phyloP scores from a whole-genome alignment of 768 basidiomycete species.

The Crassisporium funariophilum region DNA sequence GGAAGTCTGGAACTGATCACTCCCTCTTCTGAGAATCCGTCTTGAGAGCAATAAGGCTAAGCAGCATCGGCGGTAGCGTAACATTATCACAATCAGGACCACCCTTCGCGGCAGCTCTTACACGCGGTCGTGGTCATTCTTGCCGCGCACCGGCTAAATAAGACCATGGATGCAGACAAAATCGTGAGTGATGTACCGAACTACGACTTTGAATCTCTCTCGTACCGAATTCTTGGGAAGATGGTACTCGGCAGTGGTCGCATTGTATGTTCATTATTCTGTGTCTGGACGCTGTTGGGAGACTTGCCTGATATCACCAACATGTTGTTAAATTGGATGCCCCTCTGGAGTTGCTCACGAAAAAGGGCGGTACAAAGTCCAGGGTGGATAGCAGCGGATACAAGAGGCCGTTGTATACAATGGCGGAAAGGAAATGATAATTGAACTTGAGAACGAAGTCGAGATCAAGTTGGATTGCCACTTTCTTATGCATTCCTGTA shows the following conservation, averaged over 20 bases:
- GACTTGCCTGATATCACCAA: background rate
- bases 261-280: conserved; percentile 23
- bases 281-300: background rate
- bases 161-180: conserved; percentile 63
- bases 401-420: conserved; percentile 46
- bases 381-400: conserved; percentile 63
- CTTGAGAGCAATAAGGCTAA: no score
- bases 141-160: conserved; percentile 67
- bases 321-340: conserved; percentile 60
- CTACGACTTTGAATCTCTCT: background rate
- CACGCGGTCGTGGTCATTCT: conserved; percentile 56
- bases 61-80: no score
- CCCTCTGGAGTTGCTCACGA: conserved; percentile 51
- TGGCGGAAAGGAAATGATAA: conserved; percentile 36
- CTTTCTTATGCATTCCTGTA: no score
- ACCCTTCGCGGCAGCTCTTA: no score
- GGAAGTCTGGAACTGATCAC: no score
- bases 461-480: no score
- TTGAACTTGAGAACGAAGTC: no score
- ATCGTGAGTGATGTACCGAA: conserved; percentile 39
- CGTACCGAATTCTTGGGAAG: conserved; percentile 17
- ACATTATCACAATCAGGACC: no score
- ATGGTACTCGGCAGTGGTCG: conserved; percentile 52
- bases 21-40: no score
- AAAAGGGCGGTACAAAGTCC: conserved; percentile 50